phyloP scores from a whole-genome alignment of 345 rosid genomes.

The Pugionium dolabratum region DNA sequence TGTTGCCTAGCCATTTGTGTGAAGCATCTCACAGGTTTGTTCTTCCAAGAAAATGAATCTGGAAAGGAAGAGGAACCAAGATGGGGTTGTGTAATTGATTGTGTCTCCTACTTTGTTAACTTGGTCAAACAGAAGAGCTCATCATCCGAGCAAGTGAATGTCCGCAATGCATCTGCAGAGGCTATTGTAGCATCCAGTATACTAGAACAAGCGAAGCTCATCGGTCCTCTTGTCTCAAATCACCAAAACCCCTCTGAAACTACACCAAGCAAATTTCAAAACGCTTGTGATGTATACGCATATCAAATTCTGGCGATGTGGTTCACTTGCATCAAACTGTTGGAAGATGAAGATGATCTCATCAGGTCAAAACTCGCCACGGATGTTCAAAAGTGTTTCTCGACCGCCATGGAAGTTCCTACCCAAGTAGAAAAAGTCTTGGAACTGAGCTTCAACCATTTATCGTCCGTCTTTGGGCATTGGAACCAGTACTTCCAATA shows the following conservation, averaged over 20 bases:
- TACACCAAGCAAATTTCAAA: conserved; percentile 38
- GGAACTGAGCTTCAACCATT: conserved; percentile 66
- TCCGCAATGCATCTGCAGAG: conserved; percentile 82
- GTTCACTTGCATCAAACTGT: conserved; percentile 73
- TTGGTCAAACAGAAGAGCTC: conserved; percentile 68
- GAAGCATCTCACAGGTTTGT: conserved; percentile 51
- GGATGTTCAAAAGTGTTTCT: conserved; percentile 66
- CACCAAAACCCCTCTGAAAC: conserved; percentile 39
- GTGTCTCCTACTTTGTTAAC: conserved; percentile 53
- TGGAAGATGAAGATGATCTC: conserved; percentile 94
- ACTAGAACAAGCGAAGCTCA: conserved; percentile 72
- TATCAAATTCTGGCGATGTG: conserved; percentile 63
- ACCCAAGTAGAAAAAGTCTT: conserved; percentile 88
- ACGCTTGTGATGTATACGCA: conserved; percentile 50
- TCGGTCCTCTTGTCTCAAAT: conserved; percentile 54
- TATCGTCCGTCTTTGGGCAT: conserved; percentile 70
- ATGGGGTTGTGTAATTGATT: conserved; percentile 47
- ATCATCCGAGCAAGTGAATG: conserved; percentile 76
- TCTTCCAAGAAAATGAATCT: conserved; percentile 39
- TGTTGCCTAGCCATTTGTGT: conserved; percentile 86
- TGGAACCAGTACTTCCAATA: conserved; percentile 68
- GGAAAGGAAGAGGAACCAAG: conserved; percentile 39
- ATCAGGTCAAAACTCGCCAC: conserved; percentile 66
- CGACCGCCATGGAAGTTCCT: conserved; percentile 49
- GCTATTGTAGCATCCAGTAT: conserved; percentile 83